Conservation (phyloP, 2,329 filamentous ascomycete genomes). For the Penicillium sp. region DNA sequence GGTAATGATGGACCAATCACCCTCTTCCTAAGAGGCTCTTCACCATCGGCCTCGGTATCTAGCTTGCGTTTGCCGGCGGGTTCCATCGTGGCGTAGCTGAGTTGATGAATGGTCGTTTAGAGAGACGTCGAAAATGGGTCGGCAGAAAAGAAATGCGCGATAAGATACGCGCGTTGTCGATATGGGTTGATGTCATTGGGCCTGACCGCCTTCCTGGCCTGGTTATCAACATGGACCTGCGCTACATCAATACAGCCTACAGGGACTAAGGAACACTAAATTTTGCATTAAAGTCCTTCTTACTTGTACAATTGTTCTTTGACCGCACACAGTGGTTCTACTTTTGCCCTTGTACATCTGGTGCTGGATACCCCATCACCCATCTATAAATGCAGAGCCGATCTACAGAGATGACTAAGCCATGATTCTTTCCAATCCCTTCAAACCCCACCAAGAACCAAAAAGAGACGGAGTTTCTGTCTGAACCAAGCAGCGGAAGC, state of each 20-base stretch:
- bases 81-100: conserved; percentile 9
- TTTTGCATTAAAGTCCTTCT: too few species aligned
- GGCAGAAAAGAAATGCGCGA: conserved; percentile 5
- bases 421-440: conserved; percentile 4
- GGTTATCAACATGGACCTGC: not conserved
- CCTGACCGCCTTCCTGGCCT: conserved; percentile 1
- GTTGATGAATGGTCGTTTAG: not conserved
- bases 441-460: conserved; percentile 1
- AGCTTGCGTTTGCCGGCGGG: conserved; percentile 29
- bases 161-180: not conserved
- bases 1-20: conserved; percentile 61
- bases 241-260: not conserved
- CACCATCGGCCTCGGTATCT: conserved; percentile 6
- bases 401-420: conserved; percentile 16
- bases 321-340: too few species aligned
- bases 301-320: too few species aligned
- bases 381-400: not conserved
- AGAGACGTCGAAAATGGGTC: not conserved
- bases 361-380: not conserved
- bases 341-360: not conserved
- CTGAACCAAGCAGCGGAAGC: not conserved
- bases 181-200: conserved; percentile 3
- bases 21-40: conserved; percentile 40
- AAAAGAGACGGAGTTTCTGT: not conserved
- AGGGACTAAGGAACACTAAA: too few species aligned